A percentile compares a stretch with the other conserved stretches of the same genome.
These are phyloP conservation scores for Echium plantagineum DNA, from an alignment of 257 asterid species.

Conservation along the genomic window DNA sequence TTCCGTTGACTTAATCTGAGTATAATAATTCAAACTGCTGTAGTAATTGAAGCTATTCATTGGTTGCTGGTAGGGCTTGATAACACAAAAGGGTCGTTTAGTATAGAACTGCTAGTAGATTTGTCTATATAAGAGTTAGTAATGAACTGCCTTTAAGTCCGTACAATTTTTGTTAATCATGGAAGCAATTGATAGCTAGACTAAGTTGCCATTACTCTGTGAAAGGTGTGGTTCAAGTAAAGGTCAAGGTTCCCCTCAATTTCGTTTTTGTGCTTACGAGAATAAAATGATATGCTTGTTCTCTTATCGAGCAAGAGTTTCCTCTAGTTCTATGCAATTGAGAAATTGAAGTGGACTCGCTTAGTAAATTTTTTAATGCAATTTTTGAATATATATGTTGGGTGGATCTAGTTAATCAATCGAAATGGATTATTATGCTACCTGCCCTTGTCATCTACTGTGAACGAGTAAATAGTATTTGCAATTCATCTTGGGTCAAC, in stretches of 20 bases:
- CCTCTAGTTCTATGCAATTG: not conserved
- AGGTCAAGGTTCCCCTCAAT: not conserved
- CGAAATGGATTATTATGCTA: no score
- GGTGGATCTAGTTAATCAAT: no score
- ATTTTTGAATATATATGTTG: not conserved
- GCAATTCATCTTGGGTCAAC: no score
- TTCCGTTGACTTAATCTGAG: not conserved
- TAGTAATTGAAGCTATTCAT: not conserved
- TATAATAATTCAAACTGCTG: not conserved
- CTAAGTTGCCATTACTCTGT: not conserved
- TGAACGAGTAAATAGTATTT: no score
- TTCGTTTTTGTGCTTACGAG: not conserved
- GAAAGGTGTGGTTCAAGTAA: not conserved
- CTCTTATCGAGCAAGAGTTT: not conserved
- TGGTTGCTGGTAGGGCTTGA: not conserved
- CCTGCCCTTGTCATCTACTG: no score
- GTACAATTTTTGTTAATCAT: not conserved
- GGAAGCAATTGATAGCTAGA: not conserved
- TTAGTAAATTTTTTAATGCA: not conserved
- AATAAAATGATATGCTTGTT: no score
- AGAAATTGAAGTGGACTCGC: no score
- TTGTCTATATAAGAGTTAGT: not conserved
- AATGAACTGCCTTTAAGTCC: not conserved
- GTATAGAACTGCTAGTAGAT: not conserved
- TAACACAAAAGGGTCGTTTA: not conserved